Evolutionary conservation across 2,329 filamentous ascomycete genomes (phyloP), one percentile per base, ranked within the genome.

Genomic region (Aspergillus amoenus): DNA sequence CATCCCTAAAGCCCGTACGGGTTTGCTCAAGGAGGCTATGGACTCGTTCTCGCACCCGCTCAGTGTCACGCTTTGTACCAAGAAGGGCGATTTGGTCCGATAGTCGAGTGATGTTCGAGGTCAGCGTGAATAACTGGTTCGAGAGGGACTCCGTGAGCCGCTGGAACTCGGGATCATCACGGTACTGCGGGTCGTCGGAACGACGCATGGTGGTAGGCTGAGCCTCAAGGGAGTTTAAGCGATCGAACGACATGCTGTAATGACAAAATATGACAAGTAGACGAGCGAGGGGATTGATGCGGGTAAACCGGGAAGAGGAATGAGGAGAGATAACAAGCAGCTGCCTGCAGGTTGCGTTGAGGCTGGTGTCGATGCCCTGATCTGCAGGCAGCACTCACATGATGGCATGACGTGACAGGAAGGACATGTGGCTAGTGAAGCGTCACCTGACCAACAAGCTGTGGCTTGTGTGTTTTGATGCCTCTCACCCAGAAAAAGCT

Each of bases 161-260:
- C 70, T 91, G 85, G 82, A 97, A 99, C 63, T 92, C 92, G 51
- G 94, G 94, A 73, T 97, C 91, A 78, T 99, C 94, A 70, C 84
- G 82, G 78, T 96, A 99, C 68, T 86, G 79, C 45, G 87, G 81
- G 71, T 89, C 89, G 73, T 89, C 86, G 59, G 85, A 81, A 62
- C 86, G 84, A 61, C 90, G 82, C 78, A 82, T 83, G 60, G 80
- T 84, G 30, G 86, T 87, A 41, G 86, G 85, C 76, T 90, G 88
- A 64, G 93, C 87, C 80, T 97, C 93, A 65, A 97, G 82, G 60
- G 85, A 88, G 56, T 89, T 89, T 62, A 94, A 84, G 66, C 91
- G 90, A 73, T 96, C 90, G 78, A 94, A 97, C 17, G 93, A 96
- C 93, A 97, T 97, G 61, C 60, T 59, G 49, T 32, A 41, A 40